Conservation (phyloP, 352 stramenopile genomes). For the Nothophytophthora sp. region DNA sequence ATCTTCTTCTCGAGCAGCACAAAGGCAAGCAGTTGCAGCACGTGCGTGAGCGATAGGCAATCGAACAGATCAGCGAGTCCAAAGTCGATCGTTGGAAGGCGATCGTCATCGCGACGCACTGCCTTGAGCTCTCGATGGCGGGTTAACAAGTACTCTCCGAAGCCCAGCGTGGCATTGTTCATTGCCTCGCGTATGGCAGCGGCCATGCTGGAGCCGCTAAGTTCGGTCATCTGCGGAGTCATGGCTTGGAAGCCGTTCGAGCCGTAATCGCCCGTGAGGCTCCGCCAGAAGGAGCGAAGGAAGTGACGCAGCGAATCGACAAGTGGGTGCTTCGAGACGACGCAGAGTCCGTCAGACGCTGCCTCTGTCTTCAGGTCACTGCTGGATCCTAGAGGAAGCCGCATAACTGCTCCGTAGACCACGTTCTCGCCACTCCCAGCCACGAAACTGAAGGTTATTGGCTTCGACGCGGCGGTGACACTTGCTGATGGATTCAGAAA, state of each 20-base stretch:
- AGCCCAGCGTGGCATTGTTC: no score
- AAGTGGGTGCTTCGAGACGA: constrained; percentile 55
- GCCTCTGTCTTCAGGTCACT: neutral
- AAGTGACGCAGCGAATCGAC: constrained; percentile 53
- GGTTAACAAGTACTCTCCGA: no score
- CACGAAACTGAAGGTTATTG: constrained; percentile 59
- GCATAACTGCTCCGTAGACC: constrained; percentile 49
- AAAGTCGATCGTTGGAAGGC: constrained; percentile 30
- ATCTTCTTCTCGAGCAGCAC: constrained; percentile 74
- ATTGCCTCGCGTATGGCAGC: no score
- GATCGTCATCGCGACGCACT: neutral
- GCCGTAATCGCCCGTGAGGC: no score
- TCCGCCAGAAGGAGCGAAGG: constrained; percentile 28
- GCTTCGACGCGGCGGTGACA: constrained; percentile 8
- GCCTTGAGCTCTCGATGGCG: no score
- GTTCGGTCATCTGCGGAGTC: no score
- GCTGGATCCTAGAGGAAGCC: constrained; percentile 13
- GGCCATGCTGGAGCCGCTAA: no score
- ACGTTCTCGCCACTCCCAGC: constrained; percentile 32
- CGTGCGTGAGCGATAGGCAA: constrained; percentile 52
- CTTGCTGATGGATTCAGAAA: constrained; percentile 46
- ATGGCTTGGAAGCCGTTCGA: no score
- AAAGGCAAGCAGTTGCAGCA: constrained; percentile 64
- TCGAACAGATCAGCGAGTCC: constrained; percentile 56
- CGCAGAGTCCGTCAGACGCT: constrained; percentile 32